Conservation (phyloP, 495 filamentous ascomycete genomes). For the Aspergillus sparsus region DNA sequence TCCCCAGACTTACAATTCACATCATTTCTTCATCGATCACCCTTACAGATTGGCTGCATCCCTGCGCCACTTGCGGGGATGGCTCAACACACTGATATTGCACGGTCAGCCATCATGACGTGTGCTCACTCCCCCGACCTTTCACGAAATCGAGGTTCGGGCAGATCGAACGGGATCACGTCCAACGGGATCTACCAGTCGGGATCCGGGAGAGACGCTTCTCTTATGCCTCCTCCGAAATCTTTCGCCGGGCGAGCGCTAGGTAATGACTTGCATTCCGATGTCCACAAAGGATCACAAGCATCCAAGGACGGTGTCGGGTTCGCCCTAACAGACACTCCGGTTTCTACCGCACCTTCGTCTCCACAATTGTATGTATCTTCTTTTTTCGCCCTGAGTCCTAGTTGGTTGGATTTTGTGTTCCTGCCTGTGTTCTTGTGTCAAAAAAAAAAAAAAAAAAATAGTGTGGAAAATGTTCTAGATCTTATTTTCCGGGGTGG, state of each 20-base stretch:
- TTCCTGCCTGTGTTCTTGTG: constrained; percentile 9
- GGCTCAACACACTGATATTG: constrained; percentile 43
- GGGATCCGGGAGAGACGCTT: constrained; percentile 37
- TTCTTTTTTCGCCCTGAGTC: constrained; percentile 18
- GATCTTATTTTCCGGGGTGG: constrained; percentile 14
- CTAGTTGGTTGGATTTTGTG: constrained; percentile 23
- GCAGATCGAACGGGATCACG: constrained; percentile 23
- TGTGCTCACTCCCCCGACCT: constrained; percentile 38
- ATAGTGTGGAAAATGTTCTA: constrained; percentile 17
- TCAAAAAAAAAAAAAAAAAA: constrained; percentile 11
- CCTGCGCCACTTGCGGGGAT: constrained; percentile 28
- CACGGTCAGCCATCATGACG: constrained; percentile 62
- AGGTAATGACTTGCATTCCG: constrained; percentile 51
- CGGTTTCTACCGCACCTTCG: constrained; percentile 65
- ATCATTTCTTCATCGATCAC: constrained; percentile 10
- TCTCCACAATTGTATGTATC: constrained; percentile 69
- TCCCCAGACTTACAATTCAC: background rate
- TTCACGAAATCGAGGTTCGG: constrained; percentile 16
- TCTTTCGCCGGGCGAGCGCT: constrained; percentile 49
- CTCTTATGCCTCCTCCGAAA: constrained; percentile 44
- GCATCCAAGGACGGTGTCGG: constrained; percentile 55
- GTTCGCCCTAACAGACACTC: constrained; percentile 65
- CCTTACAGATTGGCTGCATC: constrained; percentile 22
- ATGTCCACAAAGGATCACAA: constrained; percentile 46
- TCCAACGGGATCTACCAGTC: constrained; percentile 29